Base-by-base conservation (phyloP, 768 basidiomycete species). In the Kwoniella bestiolae region DNA sequence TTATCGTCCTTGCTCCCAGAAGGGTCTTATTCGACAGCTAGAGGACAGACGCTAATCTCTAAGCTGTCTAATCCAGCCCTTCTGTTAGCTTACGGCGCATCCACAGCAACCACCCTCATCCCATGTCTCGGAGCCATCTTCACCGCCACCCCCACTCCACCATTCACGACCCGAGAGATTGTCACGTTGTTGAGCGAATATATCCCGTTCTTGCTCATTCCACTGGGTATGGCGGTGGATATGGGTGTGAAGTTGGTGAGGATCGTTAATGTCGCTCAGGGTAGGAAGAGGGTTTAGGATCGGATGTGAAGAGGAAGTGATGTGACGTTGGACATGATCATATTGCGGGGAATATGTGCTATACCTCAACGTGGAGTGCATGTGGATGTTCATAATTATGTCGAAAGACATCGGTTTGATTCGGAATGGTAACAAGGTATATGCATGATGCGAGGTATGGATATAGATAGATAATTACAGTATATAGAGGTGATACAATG, bases 41-140 rank as follows among this genome's bases (percentile, higher is more conserved):
- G n/a, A n/a, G n/a, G n/a, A n/a, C n/a, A 53, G 8, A 53, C 26
- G 26, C 51, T 28, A 29, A 9, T 28, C 12, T 3, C 46, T 23
- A 38, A 29, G 9, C 18, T 21, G 25, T 44, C 34, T 44, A 38
- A 49, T 90, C 89, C 62, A 79, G 78, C 79, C 28, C 83, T 91
- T 32, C 81, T 94, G 14, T 82, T 90, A 8, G 78, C 88, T 29
- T 94, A 93, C 79, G 90, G 85, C 29, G 89, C 90, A 0, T 91
- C 90, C 0, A 89, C 91, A 2, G 84, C 86, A 0, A 93, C 91
- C 0, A 92, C 91, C 0, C 88, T 89, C 14, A 80, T 91, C 34
- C 87, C 92, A 0, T 91, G 90, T 74, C 77, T 94, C 52, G 80
- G 83, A 12, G 83, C 86, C 31, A 77, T 92, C 34, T 77, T 91